Conservation (phyloP, 495 filamentous ascomycete genomes). For the Talaromyces nanjingensis region DNA sequence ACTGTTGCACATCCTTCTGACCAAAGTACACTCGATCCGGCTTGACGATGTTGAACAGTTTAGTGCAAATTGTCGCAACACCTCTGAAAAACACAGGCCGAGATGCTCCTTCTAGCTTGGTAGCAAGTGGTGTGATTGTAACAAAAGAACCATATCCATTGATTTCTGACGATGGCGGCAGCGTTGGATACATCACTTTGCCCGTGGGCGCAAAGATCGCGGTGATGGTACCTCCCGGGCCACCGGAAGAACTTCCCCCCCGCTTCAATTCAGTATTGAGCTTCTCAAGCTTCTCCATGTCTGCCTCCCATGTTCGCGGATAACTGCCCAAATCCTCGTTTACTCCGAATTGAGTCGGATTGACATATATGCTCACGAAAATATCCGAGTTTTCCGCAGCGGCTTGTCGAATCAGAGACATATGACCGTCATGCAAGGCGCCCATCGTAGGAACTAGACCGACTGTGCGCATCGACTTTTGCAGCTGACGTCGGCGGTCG, state of each 20-base stretch:
- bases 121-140: slow-evolving; percentile 77
- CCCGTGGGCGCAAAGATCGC: slow-evolving; percentile 84
- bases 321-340: slow-evolving; percentile 83
- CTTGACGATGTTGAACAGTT: slow-evolving; percentile 86
- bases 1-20: slow-evolving; percentile 97
- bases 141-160: slow-evolving; percentile 82
- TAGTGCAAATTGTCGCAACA: slow-evolving; percentile 95
- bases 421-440: slow-evolving; percentile 84
- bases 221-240: slow-evolving; percentile 57
- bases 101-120: slow-evolving; percentile 72
- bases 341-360: slow-evolving; percentile 92
- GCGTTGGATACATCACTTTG: slow-evolving; percentile 75
- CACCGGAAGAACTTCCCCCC: slow-evolving; percentile 12
- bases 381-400: slow-evolving; percentile 78
- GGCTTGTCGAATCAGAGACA: slow-evolving; percentile 79
- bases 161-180: slow-evolving; percentile 74
- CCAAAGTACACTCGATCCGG: slow-evolving; percentile 93
- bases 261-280: slow-evolving; percentile 63
- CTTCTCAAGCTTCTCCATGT: slow-evolving; percentile 55
- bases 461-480: slow-evolving; percentile 62
- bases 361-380: slow-evolving; percentile 87
- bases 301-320: slow-evolving; percentile 81
- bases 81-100: slow-evolving; percentile 95
- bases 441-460: slow-evolving; percentile 97
- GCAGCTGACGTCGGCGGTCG: slow-evolving; percentile 59